Evolutionary conservation across 768 basidiomycete genomes (phyloP).

Genomic region (Russula brevipes): DNA sequence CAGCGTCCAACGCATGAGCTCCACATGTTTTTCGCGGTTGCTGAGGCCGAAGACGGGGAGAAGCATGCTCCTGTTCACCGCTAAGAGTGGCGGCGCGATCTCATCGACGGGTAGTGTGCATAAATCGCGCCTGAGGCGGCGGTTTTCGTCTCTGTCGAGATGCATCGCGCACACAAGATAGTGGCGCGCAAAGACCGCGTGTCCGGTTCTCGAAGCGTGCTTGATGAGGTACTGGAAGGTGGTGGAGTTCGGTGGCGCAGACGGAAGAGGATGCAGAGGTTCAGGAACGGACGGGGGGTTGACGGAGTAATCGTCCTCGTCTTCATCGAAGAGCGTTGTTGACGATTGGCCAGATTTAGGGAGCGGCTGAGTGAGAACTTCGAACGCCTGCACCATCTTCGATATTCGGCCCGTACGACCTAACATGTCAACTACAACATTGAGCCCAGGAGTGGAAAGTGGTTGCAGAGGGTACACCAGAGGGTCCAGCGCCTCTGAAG

Average conservation of each 20-base stretch:
- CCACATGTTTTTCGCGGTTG: conserved; percentile 54
- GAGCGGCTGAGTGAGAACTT: conserved; percentile 69
- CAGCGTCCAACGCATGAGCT: conserved; percentile 55
- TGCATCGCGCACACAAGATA: conserved; percentile 53
- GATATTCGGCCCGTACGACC: conserved; percentile 56
- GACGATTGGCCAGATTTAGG: conserved; percentile 41
- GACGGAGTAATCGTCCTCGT: conserved; percentile 57
- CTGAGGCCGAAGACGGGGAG: conserved; percentile 53
- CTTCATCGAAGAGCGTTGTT: conserved; percentile 57
- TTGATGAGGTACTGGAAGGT: conserved; percentile 60
- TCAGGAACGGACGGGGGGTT: conserved; percentile 36
- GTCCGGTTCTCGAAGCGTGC: conserved; percentile 45
- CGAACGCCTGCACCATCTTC: conserved; percentile 69
- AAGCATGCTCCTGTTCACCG: conserved; percentile 52
- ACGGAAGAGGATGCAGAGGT: conserved; percentile 34
- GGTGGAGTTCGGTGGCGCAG: conserved; percentile 58
- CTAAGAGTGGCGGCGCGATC: conserved; percentile 47
- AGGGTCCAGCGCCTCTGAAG: conserved; percentile 41
- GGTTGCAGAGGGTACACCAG: conserved; percentile 8
- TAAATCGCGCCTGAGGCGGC: conserved; percentile 35
- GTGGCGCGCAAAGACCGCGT: conserved; percentile 57
- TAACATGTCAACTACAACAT: conserved; percentile 67
- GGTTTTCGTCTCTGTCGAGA: conserved; percentile 38
- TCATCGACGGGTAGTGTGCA: conserved; percentile 30
- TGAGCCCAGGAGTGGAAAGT: conserved; percentile 56